These are phyloP conservation scores for Lophium mytilinum DNA, from an alignment of 495 filamentous ascomycete genomes.

Conservation along the genomic window DNA sequence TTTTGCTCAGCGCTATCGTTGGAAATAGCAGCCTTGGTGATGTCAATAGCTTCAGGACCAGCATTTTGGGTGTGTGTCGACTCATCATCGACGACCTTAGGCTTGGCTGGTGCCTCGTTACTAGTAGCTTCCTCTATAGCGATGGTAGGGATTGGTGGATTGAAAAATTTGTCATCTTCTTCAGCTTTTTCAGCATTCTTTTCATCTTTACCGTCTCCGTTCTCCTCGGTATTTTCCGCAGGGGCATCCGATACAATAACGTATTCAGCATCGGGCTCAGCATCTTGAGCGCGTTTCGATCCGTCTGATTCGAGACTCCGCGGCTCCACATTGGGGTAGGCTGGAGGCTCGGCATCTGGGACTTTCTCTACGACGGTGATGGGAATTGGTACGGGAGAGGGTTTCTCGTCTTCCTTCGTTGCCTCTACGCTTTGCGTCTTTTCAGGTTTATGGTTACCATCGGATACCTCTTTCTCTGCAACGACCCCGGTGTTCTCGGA, in stretches of 20 bases:
- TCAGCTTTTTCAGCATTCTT: too few species aligned
- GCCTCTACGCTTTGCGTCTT: neutral
- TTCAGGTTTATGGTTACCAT: neutral
- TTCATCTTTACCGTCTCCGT: neutral
- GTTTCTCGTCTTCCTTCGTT: neutral
- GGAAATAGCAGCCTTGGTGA: too few species aligned
- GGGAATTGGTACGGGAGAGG: slow-evolving; percentile 7
- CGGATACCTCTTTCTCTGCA: neutral
- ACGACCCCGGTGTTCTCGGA: too few species aligned
- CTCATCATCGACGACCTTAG: neutral
- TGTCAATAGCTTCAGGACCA: too few species aligned
- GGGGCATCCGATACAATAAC: neutral
- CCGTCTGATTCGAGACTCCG: slow-evolving; percentile 6
- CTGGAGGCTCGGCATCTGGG: slow-evolving; percentile 6
- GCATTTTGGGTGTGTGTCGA: neutral
- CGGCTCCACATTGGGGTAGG: slow-evolving; percentile 10
- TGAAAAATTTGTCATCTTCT: too few species aligned
- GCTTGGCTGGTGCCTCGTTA: too few species aligned
- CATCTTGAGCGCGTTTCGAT: slow-evolving; percentile 16
- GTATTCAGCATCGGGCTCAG: slow-evolving; percentile 15
- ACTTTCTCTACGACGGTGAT: slow-evolving; percentile 22
- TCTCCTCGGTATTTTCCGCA: neutral
- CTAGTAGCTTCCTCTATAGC: too few species aligned
- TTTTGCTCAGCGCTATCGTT: neutral
- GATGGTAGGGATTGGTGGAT: too few species aligned